Evolutionary conservation across 495 filamentous ascomycete species (phyloP), one percentile per base, ranked within the genome.

Genomic region (Oidiodendron maius): DNA sequence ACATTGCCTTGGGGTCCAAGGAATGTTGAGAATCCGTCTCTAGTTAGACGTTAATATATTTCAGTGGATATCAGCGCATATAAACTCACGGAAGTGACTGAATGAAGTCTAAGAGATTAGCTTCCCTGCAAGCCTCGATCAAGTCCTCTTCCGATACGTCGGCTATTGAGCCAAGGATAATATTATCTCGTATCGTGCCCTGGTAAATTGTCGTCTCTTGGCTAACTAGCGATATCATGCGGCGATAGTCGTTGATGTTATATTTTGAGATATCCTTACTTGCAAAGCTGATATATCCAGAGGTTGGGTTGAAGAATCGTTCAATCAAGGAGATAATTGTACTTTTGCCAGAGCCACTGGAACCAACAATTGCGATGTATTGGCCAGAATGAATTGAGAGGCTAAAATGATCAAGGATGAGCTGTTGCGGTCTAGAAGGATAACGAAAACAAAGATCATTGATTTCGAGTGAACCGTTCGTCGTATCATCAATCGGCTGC

Each of bases 301-400:
- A 52, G 22, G 58, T 48, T 0, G 71, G 67, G 4, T 65, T 65
- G 62, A 83, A 83, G 57, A 81, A 72, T 18, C 77, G 72, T 52
- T 84, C 79, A 2, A 82, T 61, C 4, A 84, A 64, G 0, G 72
- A 72, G 41, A 85, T 74, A 20, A 80, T 76, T 1, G 79, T 80
- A 2, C 72, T 76, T 60, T 84, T 84, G 26, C 81, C 81, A 40
- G 75, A 74, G 20, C 81, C 81, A 22, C 72, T 77, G 9, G 76
- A 72, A 1, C 81, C 81, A 22, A 83, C 79, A 4, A 83, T 65
- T 3, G 78, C 81, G 13, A 68, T 69, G 55, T 81, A 82, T 52
- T 81, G 68, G 10, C 78, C 76, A 0, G 76, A 73, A 6, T 65
- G 44, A 60, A 85, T 76, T 21, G 69, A 61, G 38, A 86, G 58